Evolutionary conservation across 202 grass and related monocot species (phyloP), one percentile per base, ranked within the genome.

Genomic region (Thinopyrum obtusiflorum): DNA sequence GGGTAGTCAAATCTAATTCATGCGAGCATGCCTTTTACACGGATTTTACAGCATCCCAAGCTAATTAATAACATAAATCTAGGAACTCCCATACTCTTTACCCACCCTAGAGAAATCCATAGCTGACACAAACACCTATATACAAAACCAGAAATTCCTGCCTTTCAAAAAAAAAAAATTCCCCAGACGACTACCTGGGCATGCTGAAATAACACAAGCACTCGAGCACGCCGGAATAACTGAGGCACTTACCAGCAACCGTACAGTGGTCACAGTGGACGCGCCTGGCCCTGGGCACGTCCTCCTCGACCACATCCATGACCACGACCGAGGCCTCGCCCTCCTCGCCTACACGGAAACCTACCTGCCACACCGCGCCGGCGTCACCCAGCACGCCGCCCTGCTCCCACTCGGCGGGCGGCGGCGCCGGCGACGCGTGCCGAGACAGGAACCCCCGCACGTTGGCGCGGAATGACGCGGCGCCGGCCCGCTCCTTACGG

Each of bases 261-360:
- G 85, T 92, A 81, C 92, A 94, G 68, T 92, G 88, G 31, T 90
- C 90, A 78, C 90, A 94, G 72, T 94, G 81, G 70, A 89, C 67
- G 29, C 80, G 69, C 15, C 29, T 77, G n/a, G 83, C 75, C 32
- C 80, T 37, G 40, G 59, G 46, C 5, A 94, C 90, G 33, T 94
- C 86, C 88, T 94, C 90, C 90, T 90, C 88, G 47, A 92, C 88
- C 2, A 90, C 86, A 42, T 94, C 86, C 62, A 94, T 49, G 72
- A 28, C 82, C 28, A 87, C 51, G 20, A 35, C 44, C 5, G 18
- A 63, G 14, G 4, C 60, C 27, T 40, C 73, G 13, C 2, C 68
- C 0, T n/a, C 61, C 10, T 47, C 68, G 11, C 79, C 84, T 5
- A 66, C 53, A 1, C 44, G 51, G 64, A 94, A 87, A 3, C 12